phyloP scores from a whole-genome alignment of 2,329 filamentous ascomycete genomes.

The Aspergillus terreus region DNA sequence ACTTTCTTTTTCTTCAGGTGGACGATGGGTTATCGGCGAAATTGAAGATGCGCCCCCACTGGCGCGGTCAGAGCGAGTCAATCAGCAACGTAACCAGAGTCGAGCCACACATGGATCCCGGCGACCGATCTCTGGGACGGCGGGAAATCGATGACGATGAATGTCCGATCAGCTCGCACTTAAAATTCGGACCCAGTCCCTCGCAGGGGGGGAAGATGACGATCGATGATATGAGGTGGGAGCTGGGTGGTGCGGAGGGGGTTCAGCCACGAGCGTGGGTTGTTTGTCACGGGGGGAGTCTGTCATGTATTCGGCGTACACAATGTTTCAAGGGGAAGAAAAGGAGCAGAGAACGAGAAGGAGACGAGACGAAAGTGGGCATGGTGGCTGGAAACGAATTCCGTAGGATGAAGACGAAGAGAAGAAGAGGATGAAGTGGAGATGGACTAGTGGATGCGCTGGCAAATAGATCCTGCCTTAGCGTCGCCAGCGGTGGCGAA shows the following conservation, averaged over 20 bases:
- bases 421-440: too few species aligned
- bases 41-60: not conserved
- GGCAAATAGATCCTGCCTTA: constrained; percentile 1
- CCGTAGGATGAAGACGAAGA: not conserved
- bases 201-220: not conserved
- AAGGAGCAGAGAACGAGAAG: too few species aligned
- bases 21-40: not conserved
- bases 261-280: not conserved
- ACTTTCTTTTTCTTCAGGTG: not conserved
- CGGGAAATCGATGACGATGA: constrained; percentile 7
- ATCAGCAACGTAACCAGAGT: constrained; percentile 3
- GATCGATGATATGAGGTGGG: not conserved
- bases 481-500: not conserved
- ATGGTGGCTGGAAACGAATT: not conserved
- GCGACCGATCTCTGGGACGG: constrained; percentile 1
- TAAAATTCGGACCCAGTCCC: not conserved
- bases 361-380: not conserved
- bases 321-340: too few species aligned
- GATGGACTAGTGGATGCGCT: constrained; percentile 3
- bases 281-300: not conserved
- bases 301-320: too few species aligned
- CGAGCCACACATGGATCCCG: constrained; percentile 6
- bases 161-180: not conserved
- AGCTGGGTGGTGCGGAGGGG: not conserved
- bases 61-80: constrained; percentile 1